Conservation (phyloP, 2,329 filamentous ascomycete genomes). For the Fusarium sp. region DNA sequence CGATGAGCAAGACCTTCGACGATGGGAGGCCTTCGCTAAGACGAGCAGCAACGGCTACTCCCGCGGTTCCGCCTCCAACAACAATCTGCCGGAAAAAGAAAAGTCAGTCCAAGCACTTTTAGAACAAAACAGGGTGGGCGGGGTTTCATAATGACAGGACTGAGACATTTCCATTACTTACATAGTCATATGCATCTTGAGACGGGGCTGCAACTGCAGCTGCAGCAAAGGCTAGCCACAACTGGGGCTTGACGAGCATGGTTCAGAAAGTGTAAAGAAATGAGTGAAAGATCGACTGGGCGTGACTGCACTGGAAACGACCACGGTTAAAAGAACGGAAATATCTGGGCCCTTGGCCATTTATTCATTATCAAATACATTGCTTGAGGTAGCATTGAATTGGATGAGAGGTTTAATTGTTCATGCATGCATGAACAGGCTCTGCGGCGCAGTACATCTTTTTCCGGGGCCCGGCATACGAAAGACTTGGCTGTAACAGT, state of each 20-base stretch:
- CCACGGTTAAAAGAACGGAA: not conserved
- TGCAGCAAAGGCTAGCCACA: conserved; percentile 31
- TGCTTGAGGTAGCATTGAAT: not conserved
- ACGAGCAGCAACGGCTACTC: conserved; percentile 48
- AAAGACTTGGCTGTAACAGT: not conserved
- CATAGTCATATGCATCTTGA: conserved; percentile 33
- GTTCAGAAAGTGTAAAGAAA: not conserved
- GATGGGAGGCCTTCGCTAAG: conserved; percentile 45
- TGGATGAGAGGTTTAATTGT: not conserved
- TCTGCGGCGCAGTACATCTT: not conserved
- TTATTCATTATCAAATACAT: conserved; percentile 3
- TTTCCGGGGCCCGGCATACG: not conserved
- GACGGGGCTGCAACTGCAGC: conserved; percentile 30
- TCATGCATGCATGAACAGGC: not conserved
- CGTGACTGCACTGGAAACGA: not conserved
- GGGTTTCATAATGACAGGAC: not conserved
- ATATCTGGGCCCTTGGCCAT: not conserved
- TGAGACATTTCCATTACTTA: conserved; percentile 15
- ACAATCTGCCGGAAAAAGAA: conserved; percentile 31
- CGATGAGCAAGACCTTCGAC: conserved; percentile 15
- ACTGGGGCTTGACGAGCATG: conserved; percentile 34
- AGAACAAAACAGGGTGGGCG: not conserved
- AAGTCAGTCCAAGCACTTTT: not conserved
- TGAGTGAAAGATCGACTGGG: not conserved
- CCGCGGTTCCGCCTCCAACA: conserved; percentile 49